Conservation (phyloP, 2,329 filamentous ascomycete species). For the Botrytis medusae region DNA sequence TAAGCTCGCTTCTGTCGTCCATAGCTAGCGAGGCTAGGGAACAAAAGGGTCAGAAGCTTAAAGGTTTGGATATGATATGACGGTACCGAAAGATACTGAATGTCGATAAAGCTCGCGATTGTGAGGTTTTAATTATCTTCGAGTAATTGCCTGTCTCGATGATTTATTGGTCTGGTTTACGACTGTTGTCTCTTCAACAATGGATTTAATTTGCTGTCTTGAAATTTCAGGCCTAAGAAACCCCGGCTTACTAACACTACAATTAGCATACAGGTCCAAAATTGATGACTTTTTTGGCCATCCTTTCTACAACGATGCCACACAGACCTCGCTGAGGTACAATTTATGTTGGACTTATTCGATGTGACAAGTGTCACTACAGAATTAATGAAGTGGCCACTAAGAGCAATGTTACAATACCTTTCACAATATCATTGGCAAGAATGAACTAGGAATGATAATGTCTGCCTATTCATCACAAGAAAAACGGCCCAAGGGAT, state of each 20-base stretch:
- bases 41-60: background rate
- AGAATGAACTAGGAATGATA: background rate
- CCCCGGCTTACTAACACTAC: background rate
- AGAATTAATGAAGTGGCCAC: background rate
- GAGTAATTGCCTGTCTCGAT: background rate
- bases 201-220: background rate
- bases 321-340: background rate
- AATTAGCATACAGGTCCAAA: background rate
- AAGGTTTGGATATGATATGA: background rate
- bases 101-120: background rate
- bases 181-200: background rate
- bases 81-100: background rate
- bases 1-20: background rate
- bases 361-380: background rate
- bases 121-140: background rate
- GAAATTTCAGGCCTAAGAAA: background rate
- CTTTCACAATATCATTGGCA: background rate
- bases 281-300: background rate
- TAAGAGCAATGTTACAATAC: background rate
- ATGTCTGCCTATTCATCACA: background rate
- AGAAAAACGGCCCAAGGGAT: background rate
- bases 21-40: background rate
- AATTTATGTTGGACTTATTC: background rate
- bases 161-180: background rate
- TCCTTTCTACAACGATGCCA: background rate